Conservation (phyloP, 108 stramenopile genomes). For the Skeletonema tropicum region DNA sequence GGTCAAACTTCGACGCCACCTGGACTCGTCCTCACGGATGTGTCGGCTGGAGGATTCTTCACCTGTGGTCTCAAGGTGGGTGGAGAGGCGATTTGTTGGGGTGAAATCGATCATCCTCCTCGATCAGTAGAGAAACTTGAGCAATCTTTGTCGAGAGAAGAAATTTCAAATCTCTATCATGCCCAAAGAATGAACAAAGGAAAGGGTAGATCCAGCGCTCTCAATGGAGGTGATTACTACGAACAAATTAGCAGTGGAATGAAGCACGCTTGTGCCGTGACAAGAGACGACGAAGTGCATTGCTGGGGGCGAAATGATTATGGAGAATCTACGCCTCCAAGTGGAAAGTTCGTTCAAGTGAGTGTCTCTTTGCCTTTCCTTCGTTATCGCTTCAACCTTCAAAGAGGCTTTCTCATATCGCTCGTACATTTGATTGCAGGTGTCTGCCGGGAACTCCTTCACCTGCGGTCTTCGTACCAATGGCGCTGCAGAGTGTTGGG, state of each 20-base stretch:
- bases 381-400: not conserved
- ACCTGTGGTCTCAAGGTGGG: slow-evolving; percentile 29
- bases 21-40: slow-evolving; percentile 32
- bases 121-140: slow-evolving; percentile 2
- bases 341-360: slow-evolving; percentile 28
- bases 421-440: slow-evolving; percentile 5
- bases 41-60: slow-evolving; percentile 34
- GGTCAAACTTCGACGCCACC: slow-evolving; percentile 31
- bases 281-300: slow-evolving; percentile 18
- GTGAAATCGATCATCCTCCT: slow-evolving; percentile 29
- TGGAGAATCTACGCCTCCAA: slow-evolving; percentile 30
- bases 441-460: slow-evolving; percentile 40
- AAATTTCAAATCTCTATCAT: slow-evolving; percentile 4
- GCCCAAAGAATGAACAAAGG: slow-evolving; percentile 21
- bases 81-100: slow-evolving; percentile 34
- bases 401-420: not conserved
- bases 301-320: slow-evolving; percentile 47
- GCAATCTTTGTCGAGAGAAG: not conserved
- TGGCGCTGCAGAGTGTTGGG: slow-evolving; percentile 37
- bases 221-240: slow-evolving; percentile 24
- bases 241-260: slow-evolving; percentile 44
- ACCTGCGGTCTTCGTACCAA: slow-evolving; percentile 32
- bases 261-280: slow-evolving; percentile 39
- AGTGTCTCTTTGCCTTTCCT: not conserved
- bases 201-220: not conserved